Evolutionary conservation across 2,329 filamentous ascomycete genomes (phyloP).

Genomic region (Aspergillus proliferans): DNA sequence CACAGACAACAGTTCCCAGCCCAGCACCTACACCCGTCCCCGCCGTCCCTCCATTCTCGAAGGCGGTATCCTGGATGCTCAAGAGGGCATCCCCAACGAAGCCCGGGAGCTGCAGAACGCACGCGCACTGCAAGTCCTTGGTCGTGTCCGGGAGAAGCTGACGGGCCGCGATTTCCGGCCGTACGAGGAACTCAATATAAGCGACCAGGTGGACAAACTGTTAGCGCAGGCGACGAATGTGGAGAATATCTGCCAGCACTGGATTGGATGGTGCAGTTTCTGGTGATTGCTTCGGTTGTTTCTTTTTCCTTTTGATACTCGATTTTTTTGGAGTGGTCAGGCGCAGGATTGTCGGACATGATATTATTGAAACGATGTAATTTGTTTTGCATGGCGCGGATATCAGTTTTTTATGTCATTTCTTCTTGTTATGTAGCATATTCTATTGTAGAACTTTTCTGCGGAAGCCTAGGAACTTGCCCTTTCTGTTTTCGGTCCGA

Average conservation of each 20-base stretch:
- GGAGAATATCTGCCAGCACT: slow-evolving; percentile 97
- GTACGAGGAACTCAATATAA: slow-evolving; percentile 74
- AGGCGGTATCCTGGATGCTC: slow-evolving; percentile 39
- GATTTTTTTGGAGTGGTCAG: slow-evolving; percentile 15
- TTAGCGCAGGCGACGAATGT: slow-evolving; percentile 93
- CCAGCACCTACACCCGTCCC: slow-evolving; percentile 60
- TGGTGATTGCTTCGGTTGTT: slow-evolving; percentile 54
- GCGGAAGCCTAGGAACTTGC: no score
- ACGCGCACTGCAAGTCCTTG: slow-evolving; percentile 82
- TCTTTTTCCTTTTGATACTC: slow-evolving; percentile 2
- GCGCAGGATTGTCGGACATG: slow-evolving; percentile 16
- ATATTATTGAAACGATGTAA: slow-evolving; percentile 21
- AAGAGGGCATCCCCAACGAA: slow-evolving; percentile 37
- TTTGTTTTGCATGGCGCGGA: slow-evolving; percentile 18
- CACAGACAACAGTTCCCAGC: slow-evolving; percentile 47
- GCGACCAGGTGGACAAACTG: slow-evolving; percentile 87
- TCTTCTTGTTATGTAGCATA: slow-evolving; percentile 1
- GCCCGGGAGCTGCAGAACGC: slow-evolving; percentile 81
- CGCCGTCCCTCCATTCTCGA: slow-evolving; percentile 67
- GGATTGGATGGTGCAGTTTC: slow-evolving; percentile 98
- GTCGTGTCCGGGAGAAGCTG: slow-evolving; percentile 89
- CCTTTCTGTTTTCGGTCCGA: no score
- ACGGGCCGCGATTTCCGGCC: slow-evolving; percentile 89
- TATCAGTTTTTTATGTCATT: slow-evolving; percentile 10
- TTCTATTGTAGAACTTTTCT: slow-evolving; percentile 31